These are phyloP conservation scores for Bocquillonia castaneifolia DNA, from an alignment of 441 rosid species.

Conservation along the genomic window DNA sequence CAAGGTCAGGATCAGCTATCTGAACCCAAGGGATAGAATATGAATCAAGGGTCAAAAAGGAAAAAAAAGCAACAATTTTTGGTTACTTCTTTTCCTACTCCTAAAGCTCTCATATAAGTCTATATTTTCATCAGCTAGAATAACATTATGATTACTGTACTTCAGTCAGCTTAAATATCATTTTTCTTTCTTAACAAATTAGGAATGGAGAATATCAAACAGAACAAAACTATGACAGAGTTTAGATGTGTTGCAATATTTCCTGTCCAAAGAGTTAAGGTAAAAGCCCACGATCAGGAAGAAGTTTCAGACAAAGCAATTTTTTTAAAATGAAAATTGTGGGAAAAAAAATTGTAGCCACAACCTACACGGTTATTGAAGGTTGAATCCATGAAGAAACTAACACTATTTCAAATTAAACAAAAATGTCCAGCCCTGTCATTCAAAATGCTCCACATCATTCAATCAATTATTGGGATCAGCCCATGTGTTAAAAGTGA, in stretches of 20 bases:
- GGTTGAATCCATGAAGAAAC: neutral
- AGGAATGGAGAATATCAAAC: neutral
- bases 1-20: slow-evolving; percentile 10
- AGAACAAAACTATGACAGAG: neutral
- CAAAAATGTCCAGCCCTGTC: neutral
- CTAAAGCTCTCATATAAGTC: neutral
- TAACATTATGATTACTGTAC: neutral
- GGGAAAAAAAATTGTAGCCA: neutral
- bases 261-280: neutral
- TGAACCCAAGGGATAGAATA: neutral
- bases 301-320: neutral
- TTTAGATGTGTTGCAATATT: neutral
- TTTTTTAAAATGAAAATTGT: neutral
- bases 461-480: neutral
- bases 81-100: neutral
- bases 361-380: neutral
- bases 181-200: neutral
- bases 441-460: neutral
- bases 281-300: neutral
- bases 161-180: neutral
- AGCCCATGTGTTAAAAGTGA: neutral
- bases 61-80: neutral
- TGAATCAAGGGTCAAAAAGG: neutral
- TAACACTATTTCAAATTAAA: neutral
- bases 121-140: neutral